phyloP scores from a whole-genome alignment of 1,284 basidiomycete species.

The Kwoniella shivajii region DNA sequence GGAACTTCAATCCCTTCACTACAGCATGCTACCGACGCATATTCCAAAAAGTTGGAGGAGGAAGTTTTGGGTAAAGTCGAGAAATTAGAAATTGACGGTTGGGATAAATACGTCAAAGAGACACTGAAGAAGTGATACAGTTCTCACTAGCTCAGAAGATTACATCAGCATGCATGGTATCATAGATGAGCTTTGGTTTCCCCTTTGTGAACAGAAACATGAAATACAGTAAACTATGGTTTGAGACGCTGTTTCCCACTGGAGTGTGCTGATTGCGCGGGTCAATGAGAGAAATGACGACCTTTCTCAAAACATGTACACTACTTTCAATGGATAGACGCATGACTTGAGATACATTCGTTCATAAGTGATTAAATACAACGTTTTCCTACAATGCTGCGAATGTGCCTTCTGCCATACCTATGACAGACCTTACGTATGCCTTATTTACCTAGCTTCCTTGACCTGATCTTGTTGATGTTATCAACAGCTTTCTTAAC shows the following conservation, averaged over 20 bases:
- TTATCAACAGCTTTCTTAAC: slow-evolving; percentile 8
- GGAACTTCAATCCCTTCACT: slow-evolving; percentile 71
- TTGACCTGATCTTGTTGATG: not conserved
- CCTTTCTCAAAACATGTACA: too few relatives aligned
- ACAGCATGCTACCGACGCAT: slow-evolving; percentile 70
- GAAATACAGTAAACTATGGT: not conserved
- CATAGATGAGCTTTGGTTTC: too few relatives aligned
- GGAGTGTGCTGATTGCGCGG: too few relatives aligned
- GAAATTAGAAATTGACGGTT: slow-evolving; percentile 74
- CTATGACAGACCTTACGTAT: not conserved
- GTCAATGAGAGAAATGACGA: too few relatives aligned
- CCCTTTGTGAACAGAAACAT: not conserved
- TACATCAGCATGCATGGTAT: not conserved
- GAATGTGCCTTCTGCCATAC: not conserved
- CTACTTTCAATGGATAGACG: too few relatives aligned
- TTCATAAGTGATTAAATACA: too few relatives aligned
- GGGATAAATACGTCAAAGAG: slow-evolving; percentile 71
- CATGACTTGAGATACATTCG: too few relatives aligned
- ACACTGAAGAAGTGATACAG: slow-evolving; percentile 54
- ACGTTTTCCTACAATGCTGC: not conserved
- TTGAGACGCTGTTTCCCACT: too few relatives aligned
- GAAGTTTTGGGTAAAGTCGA: slow-evolving; percentile 86
- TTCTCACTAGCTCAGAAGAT: not conserved
- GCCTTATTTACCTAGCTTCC: not conserved
- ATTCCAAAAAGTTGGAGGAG: slow-evolving; percentile 72